phyloP scores from a whole-genome alignment of 1,284 basidiomycete genomes.

The Moesziomyces sp. region DNA sequence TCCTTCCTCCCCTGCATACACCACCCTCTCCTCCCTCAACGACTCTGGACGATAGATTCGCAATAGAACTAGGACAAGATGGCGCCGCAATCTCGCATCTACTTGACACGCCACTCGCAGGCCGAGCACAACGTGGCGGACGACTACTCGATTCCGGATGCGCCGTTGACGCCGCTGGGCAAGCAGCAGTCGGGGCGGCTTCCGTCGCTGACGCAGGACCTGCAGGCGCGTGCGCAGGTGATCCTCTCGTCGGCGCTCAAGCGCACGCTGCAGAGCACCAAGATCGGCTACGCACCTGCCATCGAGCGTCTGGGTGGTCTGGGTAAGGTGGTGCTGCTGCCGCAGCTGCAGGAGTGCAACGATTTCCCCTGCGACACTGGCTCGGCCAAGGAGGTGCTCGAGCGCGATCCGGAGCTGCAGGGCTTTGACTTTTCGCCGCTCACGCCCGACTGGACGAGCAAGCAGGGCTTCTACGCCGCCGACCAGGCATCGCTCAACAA shows the following conservation, averaged over 20 bases:
- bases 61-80: constrained; percentile 9
- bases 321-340: constrained; percentile 55
- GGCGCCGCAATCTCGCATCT: constrained; percentile 54
- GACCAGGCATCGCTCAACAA: constrained; percentile 55
- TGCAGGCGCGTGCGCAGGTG: constrained; percentile 55
- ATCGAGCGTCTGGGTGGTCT: constrained; percentile 61
- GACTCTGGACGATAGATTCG: background rate
- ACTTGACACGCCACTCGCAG: constrained; percentile 59
- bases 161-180: constrained; percentile 64
- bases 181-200: constrained; percentile 60
- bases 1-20: background rate
- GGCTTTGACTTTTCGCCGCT: constrained; percentile 62
- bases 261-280: constrained; percentile 64
- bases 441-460: constrained; percentile 65
- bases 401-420: constrained; percentile 56
- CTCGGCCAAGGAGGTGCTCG: constrained; percentile 56
- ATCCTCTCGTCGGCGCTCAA: constrained; percentile 60
- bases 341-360: constrained; percentile 66
- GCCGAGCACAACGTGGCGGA: constrained; percentile 60
- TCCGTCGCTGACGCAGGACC: constrained; percentile 42
- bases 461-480: constrained; percentile 64
- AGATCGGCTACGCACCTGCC: constrained; percentile 58
- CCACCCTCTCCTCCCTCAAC: too few species aligned
- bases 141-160: constrained; percentile 63
- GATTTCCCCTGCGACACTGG: constrained; percentile 66